phyloP scores from a whole-genome alignment of 2,329 filamentous ascomycete genomes.

The Penicillium sclerotiorum region DNA sequence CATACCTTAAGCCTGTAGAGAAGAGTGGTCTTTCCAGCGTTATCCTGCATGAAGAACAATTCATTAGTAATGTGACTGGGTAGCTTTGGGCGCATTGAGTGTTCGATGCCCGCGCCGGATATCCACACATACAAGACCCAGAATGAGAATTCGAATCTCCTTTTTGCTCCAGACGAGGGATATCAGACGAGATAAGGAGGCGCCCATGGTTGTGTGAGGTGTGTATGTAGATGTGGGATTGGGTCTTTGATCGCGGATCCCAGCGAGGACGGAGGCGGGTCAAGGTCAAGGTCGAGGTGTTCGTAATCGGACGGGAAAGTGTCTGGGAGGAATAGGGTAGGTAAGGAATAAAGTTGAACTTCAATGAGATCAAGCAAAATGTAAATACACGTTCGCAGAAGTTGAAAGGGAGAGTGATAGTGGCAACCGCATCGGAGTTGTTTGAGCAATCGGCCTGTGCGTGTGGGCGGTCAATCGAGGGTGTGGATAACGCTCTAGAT shows the following conservation, averaged over 20 bases:
- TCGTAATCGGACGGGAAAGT: neutral
- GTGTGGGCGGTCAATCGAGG: constrained; percentile 31
- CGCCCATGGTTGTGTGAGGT: constrained; percentile 52
- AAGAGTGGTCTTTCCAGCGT: constrained; percentile 96
- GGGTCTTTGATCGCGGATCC: constrained; percentile 7
- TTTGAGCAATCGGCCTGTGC: constrained; percentile 24
- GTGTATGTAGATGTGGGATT: constrained; percentile 6
- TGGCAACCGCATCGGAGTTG: constrained; percentile 25
- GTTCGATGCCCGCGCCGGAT: constrained; percentile 19
- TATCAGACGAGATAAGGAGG: constrained; percentile 60
- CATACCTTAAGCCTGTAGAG: constrained; percentile 91
- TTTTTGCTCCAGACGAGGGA: constrained; percentile 90
- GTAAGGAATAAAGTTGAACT: neutral
- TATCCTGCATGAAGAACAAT: constrained; percentile 67
- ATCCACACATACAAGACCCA: constrained; percentile 73
- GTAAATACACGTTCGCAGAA: constrained; percentile 7
- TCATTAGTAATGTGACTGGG: constrained; percentile 14
- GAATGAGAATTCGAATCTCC: constrained; percentile 93
- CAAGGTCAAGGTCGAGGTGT: neutral
- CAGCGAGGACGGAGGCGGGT: constrained; percentile 7
- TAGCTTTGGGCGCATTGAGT: constrained; percentile 1
- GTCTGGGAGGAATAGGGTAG: constrained; percentile 3
- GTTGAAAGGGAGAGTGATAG: constrained; percentile 14
- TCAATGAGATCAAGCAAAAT: neutral
- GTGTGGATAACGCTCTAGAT: constrained; percentile 12